Conservation (phyloP, 371 early-diverging fungal species). For the Mucor indicus region DNA sequence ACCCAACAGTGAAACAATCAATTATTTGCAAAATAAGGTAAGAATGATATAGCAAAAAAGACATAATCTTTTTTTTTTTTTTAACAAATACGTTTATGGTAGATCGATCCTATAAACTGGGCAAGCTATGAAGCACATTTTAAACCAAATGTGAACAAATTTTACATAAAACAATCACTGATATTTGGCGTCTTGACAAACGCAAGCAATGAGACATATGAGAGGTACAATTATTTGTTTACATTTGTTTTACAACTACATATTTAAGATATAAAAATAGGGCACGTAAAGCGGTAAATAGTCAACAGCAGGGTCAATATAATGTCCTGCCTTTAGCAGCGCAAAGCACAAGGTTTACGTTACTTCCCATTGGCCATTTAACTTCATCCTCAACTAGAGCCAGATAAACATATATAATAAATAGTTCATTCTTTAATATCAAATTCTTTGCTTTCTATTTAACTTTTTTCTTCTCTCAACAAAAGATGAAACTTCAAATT, state of each 20-base stretch:
- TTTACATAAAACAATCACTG: constrained; percentile 43
- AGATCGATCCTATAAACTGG: constrained; percentile 63
- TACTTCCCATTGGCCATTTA: constrained; percentile 55
- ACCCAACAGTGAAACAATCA: constrained; percentile 17
- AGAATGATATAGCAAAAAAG: too few relatives aligned
- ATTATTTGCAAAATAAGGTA: constrained; percentile 8
- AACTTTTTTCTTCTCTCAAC: not conserved
- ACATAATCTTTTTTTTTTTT: too few relatives aligned
- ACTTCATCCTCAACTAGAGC: constrained; percentile 9
- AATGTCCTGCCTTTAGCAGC: constrained; percentile 53
- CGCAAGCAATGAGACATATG: constrained; percentile 36
- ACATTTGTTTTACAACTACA: not conserved
- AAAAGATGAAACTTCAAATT: not conserved
- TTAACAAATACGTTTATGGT: constrained; percentile 6
- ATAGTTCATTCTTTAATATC: too few relatives aligned
- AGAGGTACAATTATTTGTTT: constrained; percentile 28
- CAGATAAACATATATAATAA: not conserved
- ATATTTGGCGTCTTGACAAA: constrained; percentile 48
- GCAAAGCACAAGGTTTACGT: constrained; percentile 46
- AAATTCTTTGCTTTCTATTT: not conserved
- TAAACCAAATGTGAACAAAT: constrained; percentile 41
- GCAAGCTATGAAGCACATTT: constrained; percentile 48
- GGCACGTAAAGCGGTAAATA: constrained; percentile 10
- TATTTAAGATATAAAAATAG: constrained; percentile 1
- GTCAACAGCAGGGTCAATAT: constrained; percentile 31